These are phyloP conservation scores for Boletus semigastroideus DNA, from an alignment of 1,284 basidiomycete species.

Conservation along the genomic window DNA sequence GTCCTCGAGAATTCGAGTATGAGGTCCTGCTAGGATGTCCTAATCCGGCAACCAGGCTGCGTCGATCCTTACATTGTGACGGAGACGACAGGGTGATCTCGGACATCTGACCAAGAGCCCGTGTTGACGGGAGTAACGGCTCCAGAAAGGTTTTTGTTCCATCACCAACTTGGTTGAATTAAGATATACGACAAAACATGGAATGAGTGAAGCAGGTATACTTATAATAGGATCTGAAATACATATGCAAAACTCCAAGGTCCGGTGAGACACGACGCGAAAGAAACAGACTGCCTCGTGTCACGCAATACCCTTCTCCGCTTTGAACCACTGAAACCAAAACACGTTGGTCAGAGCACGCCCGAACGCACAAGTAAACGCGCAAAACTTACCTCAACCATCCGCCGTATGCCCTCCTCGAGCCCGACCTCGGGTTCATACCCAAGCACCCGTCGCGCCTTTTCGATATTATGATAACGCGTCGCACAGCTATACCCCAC, in stretches of 20 bases:
- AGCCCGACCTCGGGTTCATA: conserved; percentile 92
- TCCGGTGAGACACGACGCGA: neutral
- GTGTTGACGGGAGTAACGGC: too few species aligned
- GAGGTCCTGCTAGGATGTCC: too few species aligned
- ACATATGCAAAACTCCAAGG: too few species aligned
- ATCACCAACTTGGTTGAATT: too few species aligned
- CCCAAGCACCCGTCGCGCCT: conserved; percentile 86
- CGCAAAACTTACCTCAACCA: conserved; percentile 57
- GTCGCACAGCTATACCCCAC: conserved; percentile 74
- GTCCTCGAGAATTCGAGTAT: too few species aligned
- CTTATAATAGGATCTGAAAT: neutral
- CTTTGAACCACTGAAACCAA: conserved; percentile 28
- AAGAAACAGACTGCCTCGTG: neutral
- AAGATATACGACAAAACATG: neutral
- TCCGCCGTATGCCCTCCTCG: conserved; percentile 83
- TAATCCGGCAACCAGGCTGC: too few species aligned
- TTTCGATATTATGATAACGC: conserved; percentile 95
- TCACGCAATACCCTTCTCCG: conserved; percentile 31
- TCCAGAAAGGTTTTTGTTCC: too few species aligned
- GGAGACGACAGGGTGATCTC: too few species aligned
- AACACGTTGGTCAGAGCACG: conserved; percentile 7
- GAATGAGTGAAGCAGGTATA: conserved; percentile 7
- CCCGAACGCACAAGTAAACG: conserved; percentile 18
- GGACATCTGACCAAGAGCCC: too few species aligned
- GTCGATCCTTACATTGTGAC: too few species aligned